Conservation (phyloP, 257 asterid species). For the Nicotiana sylvestris region DNA sequence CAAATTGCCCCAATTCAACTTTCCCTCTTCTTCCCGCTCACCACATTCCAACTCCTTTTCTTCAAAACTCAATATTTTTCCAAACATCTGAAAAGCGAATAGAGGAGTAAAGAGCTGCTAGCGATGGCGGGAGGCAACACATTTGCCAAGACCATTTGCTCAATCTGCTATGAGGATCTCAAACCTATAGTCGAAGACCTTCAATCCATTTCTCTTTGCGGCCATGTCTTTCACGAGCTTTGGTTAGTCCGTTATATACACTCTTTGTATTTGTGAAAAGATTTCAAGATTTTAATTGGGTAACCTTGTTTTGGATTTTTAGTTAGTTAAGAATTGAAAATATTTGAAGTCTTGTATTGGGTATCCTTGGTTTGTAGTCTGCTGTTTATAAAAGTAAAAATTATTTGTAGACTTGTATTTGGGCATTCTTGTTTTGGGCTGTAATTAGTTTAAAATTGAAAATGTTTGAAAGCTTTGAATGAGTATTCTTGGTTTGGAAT, state of each 20-base stretch:
- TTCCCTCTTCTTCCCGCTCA: constrained; percentile 6
- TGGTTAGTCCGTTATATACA: constrained; percentile 41
- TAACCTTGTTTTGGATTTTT: neutral
- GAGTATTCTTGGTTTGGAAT: neutral
- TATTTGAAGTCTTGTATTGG: neutral
- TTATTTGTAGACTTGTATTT: neutral
- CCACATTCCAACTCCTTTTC: neutral
- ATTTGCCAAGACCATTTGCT: constrained; percentile 72
- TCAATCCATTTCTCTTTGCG: constrained; percentile 82
- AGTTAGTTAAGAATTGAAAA: neutral
- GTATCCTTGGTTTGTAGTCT: neutral
- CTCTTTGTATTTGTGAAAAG: neutral
- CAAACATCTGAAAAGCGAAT: neutral
- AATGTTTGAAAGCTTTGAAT: neutral
- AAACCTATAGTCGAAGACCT: constrained; percentile 84
- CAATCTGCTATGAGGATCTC: constrained; percentile 94
- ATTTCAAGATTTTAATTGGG: neutral
- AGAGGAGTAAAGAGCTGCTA: neutral
- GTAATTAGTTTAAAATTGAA: neutral
- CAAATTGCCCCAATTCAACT: neutral
- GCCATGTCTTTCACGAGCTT: constrained; percentile 98
- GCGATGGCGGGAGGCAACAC: constrained; percentile 43
- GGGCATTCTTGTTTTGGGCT: neutral
- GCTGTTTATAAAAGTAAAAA: neutral
- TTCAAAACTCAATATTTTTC: neutral